phyloP scores from a whole-genome alignment of 106 monocot genomes.

The Dioscorea zingiberensis region DNA sequence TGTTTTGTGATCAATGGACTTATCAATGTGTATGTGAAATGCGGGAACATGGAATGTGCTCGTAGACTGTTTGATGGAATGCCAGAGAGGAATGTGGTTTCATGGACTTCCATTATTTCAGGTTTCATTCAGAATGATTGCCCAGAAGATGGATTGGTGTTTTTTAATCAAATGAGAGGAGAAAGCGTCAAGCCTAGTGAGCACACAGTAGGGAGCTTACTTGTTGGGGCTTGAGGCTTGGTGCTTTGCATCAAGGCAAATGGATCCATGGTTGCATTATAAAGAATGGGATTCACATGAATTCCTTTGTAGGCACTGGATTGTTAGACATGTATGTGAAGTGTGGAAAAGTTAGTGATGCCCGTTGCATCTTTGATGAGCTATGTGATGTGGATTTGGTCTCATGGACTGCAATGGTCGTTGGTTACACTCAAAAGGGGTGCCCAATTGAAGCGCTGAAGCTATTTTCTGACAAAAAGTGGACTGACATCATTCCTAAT shows the following conservation, averaged over 20 bases:
- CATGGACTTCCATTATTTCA: conserved; percentile 53
- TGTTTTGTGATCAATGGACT: conserved; percentile 41
- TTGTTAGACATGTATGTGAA: conserved; percentile 62
- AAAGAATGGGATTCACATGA: conserved; percentile 27
- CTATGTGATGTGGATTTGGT: conserved; percentile 28
- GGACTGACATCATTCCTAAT: conserved; percentile 29
- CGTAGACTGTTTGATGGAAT: conserved; percentile 32
- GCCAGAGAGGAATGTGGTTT: conserved; percentile 32
- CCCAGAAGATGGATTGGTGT: conserved; percentile 29
- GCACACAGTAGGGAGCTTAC: conserved; percentile 33
- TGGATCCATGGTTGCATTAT: conserved; percentile 50
- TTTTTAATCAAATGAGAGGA: conserved; percentile 51
- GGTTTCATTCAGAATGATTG: conserved; percentile 38
- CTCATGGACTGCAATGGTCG: conserved; percentile 62
- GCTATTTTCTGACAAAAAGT: conserved; percentile 32
- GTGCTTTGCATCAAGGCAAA: conserved; percentile 44
- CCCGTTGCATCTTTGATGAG: conserved; percentile 27
- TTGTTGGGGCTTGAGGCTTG: conserved; percentile 28
- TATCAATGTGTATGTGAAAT: conserved; percentile 56
- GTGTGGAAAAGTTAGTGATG: conserved; percentile 42
- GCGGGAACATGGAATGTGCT: conserved; percentile 26
- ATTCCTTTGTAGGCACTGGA: conserved; percentile 32
- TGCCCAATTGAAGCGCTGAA: conserved; percentile 28
- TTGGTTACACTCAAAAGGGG: conserved; percentile 45
- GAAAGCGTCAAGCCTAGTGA: conserved; percentile 20